Evolutionary conservation across 352 stramenopile species (phyloP), one percentile per base, ranked within the genome.

Genomic region (Globisporangium parvum): DNA sequence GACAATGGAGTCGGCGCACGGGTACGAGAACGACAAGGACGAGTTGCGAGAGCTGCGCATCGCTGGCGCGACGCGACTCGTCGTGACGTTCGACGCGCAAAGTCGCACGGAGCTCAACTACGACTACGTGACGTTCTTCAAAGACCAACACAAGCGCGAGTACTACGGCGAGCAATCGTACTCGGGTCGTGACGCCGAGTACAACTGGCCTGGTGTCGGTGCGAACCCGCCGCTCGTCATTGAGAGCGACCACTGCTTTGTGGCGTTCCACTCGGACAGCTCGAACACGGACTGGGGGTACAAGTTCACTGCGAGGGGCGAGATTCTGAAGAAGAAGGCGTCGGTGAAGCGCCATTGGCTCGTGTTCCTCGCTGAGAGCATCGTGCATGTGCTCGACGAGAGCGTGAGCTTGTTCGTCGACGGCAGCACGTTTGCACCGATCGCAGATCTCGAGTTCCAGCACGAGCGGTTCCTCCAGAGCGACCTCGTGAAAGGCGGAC

Each of bases 51-150:
- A 93, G 56, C 63, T 97, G 28, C 57, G 67, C n/a, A 77, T 97
- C 18, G 68, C 77, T 42, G 87, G 88, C 15, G 87, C 88, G 28
- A 75, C 56, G 9, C 65, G 62, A 33, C 88, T 97, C 24, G 71
- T 77, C 26, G 83, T 97, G 24, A 80, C 72, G 6, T 97, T 97
- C 52, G 88, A 97, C 47, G 45, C 82, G 20, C 69, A 63, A 42
- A 91, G 66, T 6, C 70, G 81, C 51, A 96, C 86, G 6, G 89
- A 97, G 60, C 70, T 71, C 28, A 91, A 88, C 53, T 96, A 95
- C 58, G 89, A 97, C 57, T 96, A 93, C 55, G 60, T 96, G 24
- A 92, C 78, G 17, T 96, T 97, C 55, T 93, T 75, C 58, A 91
- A 89, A 47, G 73, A 92, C 50, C 69, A 70, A 39, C 61, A 57